Evolutionary conservation across 2,329 filamentous ascomycete species (phyloP).

Genomic region (Claviceps pusilla): DNA sequence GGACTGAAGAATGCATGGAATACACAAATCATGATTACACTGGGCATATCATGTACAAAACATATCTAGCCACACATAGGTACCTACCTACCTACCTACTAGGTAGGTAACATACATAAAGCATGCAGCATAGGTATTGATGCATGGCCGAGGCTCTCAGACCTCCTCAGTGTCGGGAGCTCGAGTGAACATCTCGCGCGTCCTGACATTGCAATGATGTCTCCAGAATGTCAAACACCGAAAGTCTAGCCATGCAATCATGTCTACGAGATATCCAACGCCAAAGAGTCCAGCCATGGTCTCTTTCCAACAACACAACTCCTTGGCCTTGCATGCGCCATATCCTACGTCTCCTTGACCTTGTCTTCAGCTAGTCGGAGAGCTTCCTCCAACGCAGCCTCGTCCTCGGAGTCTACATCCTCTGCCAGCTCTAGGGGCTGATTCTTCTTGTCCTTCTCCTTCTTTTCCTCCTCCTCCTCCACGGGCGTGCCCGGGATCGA

Average conservation of each 20-base stretch:
- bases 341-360: constrained; percentile 8
- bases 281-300: not conserved
- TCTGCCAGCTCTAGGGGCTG: constrained; percentile 8
- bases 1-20: not conserved
- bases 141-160: not conserved
- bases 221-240: not conserved
- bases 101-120: not conserved
- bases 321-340: not conserved
- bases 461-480: not conserved
- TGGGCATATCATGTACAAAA: not conserved
- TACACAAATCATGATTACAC: not conserved
- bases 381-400: constrained; percentile 23
- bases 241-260: not conserved
- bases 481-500: not conserved
- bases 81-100: no score
- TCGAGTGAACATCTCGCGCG: not conserved
- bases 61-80: not conserved
- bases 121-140: not conserved
- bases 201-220: not conserved
- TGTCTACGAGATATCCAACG: not conserved
- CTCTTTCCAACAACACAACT: not conserved
- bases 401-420: constrained; percentile 21
- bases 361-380: constrained; percentile 18
- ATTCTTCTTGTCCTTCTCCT: no score
- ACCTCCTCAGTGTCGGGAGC: not conserved